Base-by-base conservation (phyloP, 176 grass and related monocot species). In the Eleusine coracana region DNA sequence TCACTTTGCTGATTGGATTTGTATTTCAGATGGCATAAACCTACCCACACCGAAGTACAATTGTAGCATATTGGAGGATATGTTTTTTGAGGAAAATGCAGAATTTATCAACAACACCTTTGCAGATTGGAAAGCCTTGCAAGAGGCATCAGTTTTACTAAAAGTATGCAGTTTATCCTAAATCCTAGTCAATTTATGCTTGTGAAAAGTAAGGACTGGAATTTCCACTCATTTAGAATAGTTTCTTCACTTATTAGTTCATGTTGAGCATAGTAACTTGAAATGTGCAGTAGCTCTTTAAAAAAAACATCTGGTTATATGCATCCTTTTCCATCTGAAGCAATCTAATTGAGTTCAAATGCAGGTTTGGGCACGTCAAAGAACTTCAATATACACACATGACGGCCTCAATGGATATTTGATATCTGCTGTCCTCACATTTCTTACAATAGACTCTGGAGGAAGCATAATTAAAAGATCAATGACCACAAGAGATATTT, bases 391-490 rank as follows among this genome's bases (percentile, higher is more conserved):
- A 51, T 82, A 86, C 70, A 39, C 85, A 71, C 93, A 98, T 88
- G 93, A 98, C 83, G 90, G 96, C 83, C 84, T 95, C 69, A 98
- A 96, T 85, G 93, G 96, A 87, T 90, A 95, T 85, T 93, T 98
- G 59, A 90, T 98, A 87, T 93, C 96, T 70, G 69, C 75, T 70
- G 49, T 94, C 29, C 73, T 97, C n/a, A 67, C 79, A 71, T 91
- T 80, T 82, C 76, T 97, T 85, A 86, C 91, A 45, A 62, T 81
- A 76, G 80, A 89, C 60, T 88, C 79, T 50, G 91, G 83, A 83
- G 89, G 89, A 84, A 94, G 82, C 40, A 79, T 94, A 31, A 80
- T 97, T 82, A 94, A 55, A 63, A 88, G 84, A 88, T 92, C 89
- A 77, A 92, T 97, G 94, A 92, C 69, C 25, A 29, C 84, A 31